Evolutionary conservation across 352 stramenopile genomes (phyloP).

Genomic region (Pythium volutum): DNA sequence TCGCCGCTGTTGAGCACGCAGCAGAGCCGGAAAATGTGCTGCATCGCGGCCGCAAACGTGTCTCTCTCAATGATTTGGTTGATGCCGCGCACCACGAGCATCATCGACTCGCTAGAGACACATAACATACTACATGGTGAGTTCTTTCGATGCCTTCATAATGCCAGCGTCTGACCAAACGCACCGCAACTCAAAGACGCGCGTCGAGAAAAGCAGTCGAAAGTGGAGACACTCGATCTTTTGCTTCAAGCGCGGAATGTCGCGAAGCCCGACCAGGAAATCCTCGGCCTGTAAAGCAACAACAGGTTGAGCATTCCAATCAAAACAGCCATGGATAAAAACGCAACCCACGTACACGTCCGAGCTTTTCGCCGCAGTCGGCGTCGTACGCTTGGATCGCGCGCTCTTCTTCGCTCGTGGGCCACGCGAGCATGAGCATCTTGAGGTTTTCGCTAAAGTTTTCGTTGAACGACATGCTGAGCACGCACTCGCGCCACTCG

Average conservation of each 20-base stretch:
- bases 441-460: slow-evolving; percentile 3
- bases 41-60: slow-evolving; percentile 1
- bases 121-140: background rate
- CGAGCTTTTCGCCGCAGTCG: background rate
- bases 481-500: slow-evolving; percentile 16
- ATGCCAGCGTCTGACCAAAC: too few relatives aligned
- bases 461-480: slow-evolving; percentile 2
- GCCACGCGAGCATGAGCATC: slow-evolving; percentile 12
- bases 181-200: slow-evolving; percentile 8
- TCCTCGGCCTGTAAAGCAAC: background rate
- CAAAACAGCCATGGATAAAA: background rate
- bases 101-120: background rate
- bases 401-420: slow-evolving; percentile 1
- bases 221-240: slow-evolving; percentile 13
- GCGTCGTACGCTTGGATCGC: slow-evolving; percentile 2
- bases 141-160: too few relatives aligned
- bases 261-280: slow-evolving; percentile 11
- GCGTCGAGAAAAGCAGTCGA: slow-evolving; percentile 3
- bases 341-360: background rate
- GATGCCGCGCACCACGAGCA: slow-evolving; percentile 1
- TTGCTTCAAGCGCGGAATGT: slow-evolving; percentile 11
- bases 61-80: slow-evolving; percentile 7
- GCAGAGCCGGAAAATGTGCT: slow-evolving; percentile 5
- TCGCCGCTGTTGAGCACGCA: slow-evolving; percentile 3
- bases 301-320: background rate